phyloP scores from a whole-genome alignment of 805 yeast genomes.

The Cyberlindnera petersonii region DNA sequence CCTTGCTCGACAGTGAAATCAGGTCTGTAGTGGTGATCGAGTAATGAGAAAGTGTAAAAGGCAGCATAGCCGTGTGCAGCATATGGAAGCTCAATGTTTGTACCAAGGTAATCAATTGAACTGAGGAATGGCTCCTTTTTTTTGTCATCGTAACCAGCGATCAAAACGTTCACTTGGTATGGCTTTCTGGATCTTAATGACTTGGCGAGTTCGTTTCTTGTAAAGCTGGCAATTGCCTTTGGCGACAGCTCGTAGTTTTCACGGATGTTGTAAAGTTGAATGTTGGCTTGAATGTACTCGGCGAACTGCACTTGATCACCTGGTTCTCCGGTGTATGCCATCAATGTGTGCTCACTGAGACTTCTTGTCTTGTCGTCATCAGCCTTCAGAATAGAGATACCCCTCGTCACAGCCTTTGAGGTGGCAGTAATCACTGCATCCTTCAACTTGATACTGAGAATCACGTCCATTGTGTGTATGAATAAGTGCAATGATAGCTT shows the following conservation, averaged over 20 bases:
- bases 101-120: constrained; percentile 93
- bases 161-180: constrained; percentile 85
- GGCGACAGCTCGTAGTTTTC: constrained; percentile 80
- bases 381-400: constrained; percentile 75
- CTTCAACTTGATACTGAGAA: constrained; percentile 78
- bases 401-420: constrained; percentile 91
- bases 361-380: constrained; percentile 76
- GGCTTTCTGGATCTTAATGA: constrained; percentile 93
- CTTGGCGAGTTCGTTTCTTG: constrained; percentile 82
- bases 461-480: constrained; percentile 73
- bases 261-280: constrained; percentile 82
- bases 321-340: constrained; percentile 93
- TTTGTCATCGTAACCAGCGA: constrained; percentile 76
- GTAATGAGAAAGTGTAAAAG: constrained; percentile 82
- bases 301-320: constrained; percentile 91
- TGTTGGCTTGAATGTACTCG: constrained; percentile 89
- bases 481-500: no score
- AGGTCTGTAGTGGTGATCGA: constrained; percentile 84
- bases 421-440: constrained; percentile 87
- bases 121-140: constrained; percentile 61
- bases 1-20: constrained; percentile 80
- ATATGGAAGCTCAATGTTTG: constrained; percentile 86
- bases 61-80: constrained; percentile 99
- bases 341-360: constrained; percentile 69
- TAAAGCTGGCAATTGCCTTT: constrained; percentile 80